Evolutionary conservation across 495 filamentous ascomycete species (phyloP).

Genomic region (Penicillium canariense): DNA sequence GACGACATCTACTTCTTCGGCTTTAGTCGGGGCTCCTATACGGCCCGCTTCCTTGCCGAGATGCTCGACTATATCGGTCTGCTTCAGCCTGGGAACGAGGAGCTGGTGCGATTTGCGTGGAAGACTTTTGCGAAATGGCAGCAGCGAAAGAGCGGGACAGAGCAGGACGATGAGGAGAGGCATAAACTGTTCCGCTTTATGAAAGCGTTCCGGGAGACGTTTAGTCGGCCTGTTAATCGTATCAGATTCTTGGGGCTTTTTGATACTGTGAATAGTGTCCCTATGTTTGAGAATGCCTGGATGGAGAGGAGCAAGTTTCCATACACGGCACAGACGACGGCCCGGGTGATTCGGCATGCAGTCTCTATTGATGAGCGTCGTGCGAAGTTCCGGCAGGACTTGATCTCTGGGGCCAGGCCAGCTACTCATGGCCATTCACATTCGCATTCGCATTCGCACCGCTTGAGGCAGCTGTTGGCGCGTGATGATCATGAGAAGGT

Average conservation of each 20-base stretch:
- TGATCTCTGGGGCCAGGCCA: conserved; percentile 56
- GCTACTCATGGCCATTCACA: background rate
- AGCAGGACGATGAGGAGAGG: conserved; percentile 55
- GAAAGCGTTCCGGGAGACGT: conserved; percentile 81
- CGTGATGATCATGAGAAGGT: conserved; percentile 3
- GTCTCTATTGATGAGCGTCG: conserved; percentile 75
- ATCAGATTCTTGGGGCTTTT: conserved; percentile 52
- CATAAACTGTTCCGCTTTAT: conserved; percentile 69
- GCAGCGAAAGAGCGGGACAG: conserved; percentile 53
- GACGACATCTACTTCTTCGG: conserved; percentile 81
- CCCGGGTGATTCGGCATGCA: conserved; percentile 65
- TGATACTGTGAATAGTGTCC: conserved; percentile 70
- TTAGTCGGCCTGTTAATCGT: conserved; percentile 68
- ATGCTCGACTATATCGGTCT: conserved; percentile 83
- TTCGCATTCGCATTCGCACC: background rate
- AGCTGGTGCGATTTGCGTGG: conserved; percentile 82
- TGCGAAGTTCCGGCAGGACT: conserved; percentile 64
- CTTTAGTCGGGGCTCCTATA: conserved; percentile 80
- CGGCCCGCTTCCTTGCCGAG: conserved; percentile 77
- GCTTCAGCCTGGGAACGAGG: conserved; percentile 75
- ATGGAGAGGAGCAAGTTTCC: conserved; percentile 79
- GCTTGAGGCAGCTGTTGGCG: conserved; percentile 8
- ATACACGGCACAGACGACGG: conserved; percentile 72
- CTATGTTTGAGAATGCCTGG: conserved; percentile 77
- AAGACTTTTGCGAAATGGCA: conserved; percentile 85